Percentiles rank a stretch among this genome's conserved stretches.
Conservation (phyloP, 148 eudicot genomes). For the Vaccinium macrocarpon region DNA sequence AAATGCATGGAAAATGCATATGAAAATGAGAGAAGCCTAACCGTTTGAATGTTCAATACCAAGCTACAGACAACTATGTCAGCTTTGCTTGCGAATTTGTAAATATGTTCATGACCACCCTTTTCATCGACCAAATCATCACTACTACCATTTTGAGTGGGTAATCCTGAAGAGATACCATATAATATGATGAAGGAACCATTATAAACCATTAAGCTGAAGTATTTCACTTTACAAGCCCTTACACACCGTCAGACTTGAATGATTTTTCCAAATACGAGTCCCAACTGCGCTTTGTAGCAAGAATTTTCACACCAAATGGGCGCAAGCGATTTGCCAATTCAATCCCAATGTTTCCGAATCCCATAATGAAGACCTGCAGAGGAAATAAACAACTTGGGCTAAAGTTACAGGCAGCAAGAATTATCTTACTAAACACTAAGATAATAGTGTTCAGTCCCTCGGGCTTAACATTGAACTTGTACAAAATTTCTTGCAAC, state of each 20-base stretch:
- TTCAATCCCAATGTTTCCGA: slow-evolving; percentile 76
- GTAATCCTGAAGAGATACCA: slow-evolving; percentile 25
- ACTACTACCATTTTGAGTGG: slow-evolving; percentile 22
- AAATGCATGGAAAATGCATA: background rate
- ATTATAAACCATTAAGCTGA: background rate
- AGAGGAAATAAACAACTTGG: slow-evolving; percentile 16
- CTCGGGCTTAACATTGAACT: background rate
- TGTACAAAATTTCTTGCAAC: background rate
- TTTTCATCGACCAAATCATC: slow-evolving; percentile 76
- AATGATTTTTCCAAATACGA: slow-evolving; percentile 24
- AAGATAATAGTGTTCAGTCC: background rate
- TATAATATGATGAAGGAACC: slow-evolving; percentile 10
- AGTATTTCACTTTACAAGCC: slow-evolving; percentile 2
- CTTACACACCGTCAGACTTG: slow-evolving; percentile 36
- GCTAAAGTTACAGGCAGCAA: background rate
- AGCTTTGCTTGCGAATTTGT: slow-evolving; percentile 73
- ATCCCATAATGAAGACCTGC: slow-evolving; percentile 90
- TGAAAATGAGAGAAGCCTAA: slow-evolving; percentile 24
- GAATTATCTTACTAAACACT: slow-evolving; percentile 2
- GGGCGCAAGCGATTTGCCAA: slow-evolving; percentile 91
- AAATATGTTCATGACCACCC: slow-evolving; percentile 70
- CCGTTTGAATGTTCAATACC: slow-evolving; percentile 74
- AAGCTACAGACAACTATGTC: slow-evolving; percentile 91
- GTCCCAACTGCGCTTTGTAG: slow-evolving; percentile 90
- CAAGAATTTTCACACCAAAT: slow-evolving; percentile 81